A percentile compares a stretch with the other conserved stretches of the same genome.
Evolutionary conservation across 2,329 filamentous ascomycete genomes (phyloP).

Genomic region (Fusarium ambrosium): DNA sequence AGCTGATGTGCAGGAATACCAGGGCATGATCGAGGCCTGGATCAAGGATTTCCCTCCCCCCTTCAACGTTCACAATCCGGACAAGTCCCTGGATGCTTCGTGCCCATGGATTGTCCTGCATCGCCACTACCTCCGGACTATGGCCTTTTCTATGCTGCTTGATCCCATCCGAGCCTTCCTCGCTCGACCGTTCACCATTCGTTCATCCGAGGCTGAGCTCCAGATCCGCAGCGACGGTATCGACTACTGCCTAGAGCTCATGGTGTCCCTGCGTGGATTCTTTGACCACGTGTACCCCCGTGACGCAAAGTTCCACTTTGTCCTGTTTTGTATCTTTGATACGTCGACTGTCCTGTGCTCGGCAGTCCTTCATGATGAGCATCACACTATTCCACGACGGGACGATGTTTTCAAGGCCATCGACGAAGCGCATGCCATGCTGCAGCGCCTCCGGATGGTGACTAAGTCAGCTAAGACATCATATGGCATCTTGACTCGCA

Average conservation of each 20-base stretch:
- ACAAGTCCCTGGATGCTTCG: slow-evolving; percentile 56
- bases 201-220: slow-evolving; percentile 50
- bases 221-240: slow-evolving; percentile 58
- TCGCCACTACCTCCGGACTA: slow-evolving; percentile 60
- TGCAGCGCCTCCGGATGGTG: slow-evolving; percentile 49
- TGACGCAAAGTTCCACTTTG: slow-evolving; percentile 63
- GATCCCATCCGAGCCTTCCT: slow-evolving; percentile 62
- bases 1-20: slow-evolving; percentile 52
- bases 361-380: slow-evolving; percentile 63
- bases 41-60: slow-evolving; percentile 58
- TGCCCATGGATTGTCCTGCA: slow-evolving; percentile 61
- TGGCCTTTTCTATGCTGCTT: slow-evolving; percentile 60
- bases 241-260: slow-evolving; percentile 59
- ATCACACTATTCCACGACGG: slow-evolving; percentile 56
- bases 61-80: slow-evolving; percentile 56
- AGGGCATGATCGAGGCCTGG: slow-evolving; percentile 56
- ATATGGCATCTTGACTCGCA: slow-evolving; percentile 49
- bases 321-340: slow-evolving; percentile 65
- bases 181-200: slow-evolving; percentile 51
- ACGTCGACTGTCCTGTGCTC: slow-evolving; percentile 65
- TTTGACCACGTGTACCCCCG: slow-evolving; percentile 60
- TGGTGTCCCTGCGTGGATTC: slow-evolving; percentile 56
- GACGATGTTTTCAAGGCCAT: slow-evolving; percentile 58
- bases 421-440: slow-evolving; percentile 51
- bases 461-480: slow-evolving; percentile 51